Conservation (phyloP, 1,284 basidiomycete species). For the Irpex sp. region DNA sequence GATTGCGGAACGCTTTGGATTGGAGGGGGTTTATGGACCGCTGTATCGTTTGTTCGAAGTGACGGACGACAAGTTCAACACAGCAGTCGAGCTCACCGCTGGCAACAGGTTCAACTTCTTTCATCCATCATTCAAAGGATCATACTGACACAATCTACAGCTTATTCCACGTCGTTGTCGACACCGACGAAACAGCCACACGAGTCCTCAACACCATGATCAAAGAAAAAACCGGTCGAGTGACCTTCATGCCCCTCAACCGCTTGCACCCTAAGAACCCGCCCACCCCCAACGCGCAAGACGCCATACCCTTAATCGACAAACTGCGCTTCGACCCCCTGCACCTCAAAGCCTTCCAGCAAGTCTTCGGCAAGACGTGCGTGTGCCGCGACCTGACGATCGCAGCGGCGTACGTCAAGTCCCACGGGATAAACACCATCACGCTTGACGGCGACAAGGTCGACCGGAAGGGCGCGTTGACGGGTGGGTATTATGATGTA, state of each 20-base stretch:
- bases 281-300: constrained; percentile 72
- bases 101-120: constrained; percentile 72
- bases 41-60: constrained; percentile 93
- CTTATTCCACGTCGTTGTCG: constrained; percentile 97
- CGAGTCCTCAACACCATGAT: constrained; percentile 90
- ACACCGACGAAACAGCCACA: constrained; percentile 89
- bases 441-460: constrained; percentile 98
- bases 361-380: constrained; percentile 98
- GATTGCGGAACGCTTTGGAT: constrained; percentile 71
- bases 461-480: constrained; percentile 93
- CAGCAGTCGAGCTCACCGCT: constrained; percentile 91
- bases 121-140: background rate
- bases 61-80: constrained; percentile 87
- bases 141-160: constrained; percentile 34
- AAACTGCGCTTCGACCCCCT: constrained; percentile 78
- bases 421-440: constrained; percentile 94
- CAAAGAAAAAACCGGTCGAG: constrained; percentile 87
- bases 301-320: constrained; percentile 85
- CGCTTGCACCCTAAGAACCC: constrained; percentile 82
- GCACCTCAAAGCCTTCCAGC: constrained; percentile 86
- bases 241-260: constrained; percentile 99
- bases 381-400: constrained; percentile 91
- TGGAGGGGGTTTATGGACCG: constrained; percentile 88
- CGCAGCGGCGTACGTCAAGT: constrained; percentile 92
- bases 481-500: constrained; percentile 95